Evolutionary conservation across 1,139 yeast species (phyloP), one percentile per base, ranked within the genome.

Genomic region (Pichia sp.): DNA sequence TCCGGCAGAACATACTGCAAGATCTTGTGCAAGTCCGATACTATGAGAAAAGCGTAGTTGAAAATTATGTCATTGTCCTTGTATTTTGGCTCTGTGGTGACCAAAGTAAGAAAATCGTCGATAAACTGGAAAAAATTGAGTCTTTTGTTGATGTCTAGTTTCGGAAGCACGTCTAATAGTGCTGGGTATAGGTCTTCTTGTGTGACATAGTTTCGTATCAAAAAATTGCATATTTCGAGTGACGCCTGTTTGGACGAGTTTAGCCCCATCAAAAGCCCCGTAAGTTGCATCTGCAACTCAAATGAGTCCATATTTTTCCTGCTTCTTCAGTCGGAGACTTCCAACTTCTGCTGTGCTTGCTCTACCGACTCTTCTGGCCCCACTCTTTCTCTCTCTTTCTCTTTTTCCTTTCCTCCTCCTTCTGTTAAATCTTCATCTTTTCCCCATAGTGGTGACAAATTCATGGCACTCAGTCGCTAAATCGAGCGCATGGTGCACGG

Each of bases 151-250:
- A 87, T 66, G 60, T 84, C 85, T 56, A 63, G 66, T 14, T 75
- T 80, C 46, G 77, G 76, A n/a, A 89, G 69, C n/a, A 83, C 81
- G 56, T 85, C 92, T 31, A 87, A 66, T 16, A 89, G 79, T 54
- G 87, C 81, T 1, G 88, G 84, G 65, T 84, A 84, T 58, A 90
- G 73, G 65, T 87, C 91, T 63, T 87, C 95, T 61, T 81, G 83
- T 34, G 82, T 75, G 30, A 83, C 91, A 47, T 73, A 64, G 62
- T 85, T 76, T 60, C 79, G 77, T 57, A 84, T 67, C 14, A 90
- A 78, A 67, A 84, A 86, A 60, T 77, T 79, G 1, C 85, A 79
- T 1, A 85, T 82, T 52, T 77, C 78, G 20, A 75, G 73, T 27
- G 86, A 75, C 31, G 78, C 76, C 56, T 78, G 80, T 14, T 78